phyloP scores from a whole-genome alignment of 2,329 filamentous ascomycete species.

The Monilinia aucupariae region DNA sequence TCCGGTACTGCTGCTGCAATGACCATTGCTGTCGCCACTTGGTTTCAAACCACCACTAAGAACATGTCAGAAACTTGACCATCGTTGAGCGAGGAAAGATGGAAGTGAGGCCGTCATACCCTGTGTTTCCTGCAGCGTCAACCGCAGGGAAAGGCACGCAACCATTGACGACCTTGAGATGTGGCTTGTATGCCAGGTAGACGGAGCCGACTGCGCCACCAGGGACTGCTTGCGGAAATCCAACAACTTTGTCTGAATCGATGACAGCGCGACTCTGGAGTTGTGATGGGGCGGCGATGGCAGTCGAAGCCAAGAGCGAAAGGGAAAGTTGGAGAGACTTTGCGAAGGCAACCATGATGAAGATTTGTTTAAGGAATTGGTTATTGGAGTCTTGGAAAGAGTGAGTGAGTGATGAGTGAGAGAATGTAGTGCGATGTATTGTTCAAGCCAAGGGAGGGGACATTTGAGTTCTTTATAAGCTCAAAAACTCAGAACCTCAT shows the following conservation, averaged over 20 bases:
- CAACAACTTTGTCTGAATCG: constrained; percentile 44
- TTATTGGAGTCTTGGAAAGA: background rate
- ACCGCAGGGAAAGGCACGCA: constrained; percentile 61
- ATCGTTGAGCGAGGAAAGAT: background rate
- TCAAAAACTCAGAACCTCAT: too few relatives aligned
- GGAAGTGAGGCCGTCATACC: constrained; percentile 38
- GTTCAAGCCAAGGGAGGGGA: background rate
- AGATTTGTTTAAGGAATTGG: background rate
- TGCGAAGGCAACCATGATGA: constrained; percentile 24
- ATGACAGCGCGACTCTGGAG: constrained; percentile 40
- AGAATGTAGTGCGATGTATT: background rate
- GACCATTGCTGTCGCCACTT: constrained; percentile 37
- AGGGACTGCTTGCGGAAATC: constrained; percentile 50
- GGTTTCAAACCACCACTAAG: constrained; percentile 31
- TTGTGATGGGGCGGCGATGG: constrained; percentile 24
- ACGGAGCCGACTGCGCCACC: constrained; percentile 42
- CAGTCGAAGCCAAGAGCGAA: constrained; percentile 19
- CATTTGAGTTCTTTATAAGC: background rate
- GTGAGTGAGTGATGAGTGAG: background rate
- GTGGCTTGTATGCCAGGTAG: constrained; percentile 52
- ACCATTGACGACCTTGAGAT: constrained; percentile 50
- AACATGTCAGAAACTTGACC: constrained; percentile 1
- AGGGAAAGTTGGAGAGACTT: constrained; percentile 20
- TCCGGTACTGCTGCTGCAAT: constrained; percentile 42
- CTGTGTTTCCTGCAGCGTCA: constrained; percentile 50